These are phyloP conservation scores for Arachis hypogaea DNA, from an alignment of 306 rosid genomes.

Conservation along the genomic window DNA sequence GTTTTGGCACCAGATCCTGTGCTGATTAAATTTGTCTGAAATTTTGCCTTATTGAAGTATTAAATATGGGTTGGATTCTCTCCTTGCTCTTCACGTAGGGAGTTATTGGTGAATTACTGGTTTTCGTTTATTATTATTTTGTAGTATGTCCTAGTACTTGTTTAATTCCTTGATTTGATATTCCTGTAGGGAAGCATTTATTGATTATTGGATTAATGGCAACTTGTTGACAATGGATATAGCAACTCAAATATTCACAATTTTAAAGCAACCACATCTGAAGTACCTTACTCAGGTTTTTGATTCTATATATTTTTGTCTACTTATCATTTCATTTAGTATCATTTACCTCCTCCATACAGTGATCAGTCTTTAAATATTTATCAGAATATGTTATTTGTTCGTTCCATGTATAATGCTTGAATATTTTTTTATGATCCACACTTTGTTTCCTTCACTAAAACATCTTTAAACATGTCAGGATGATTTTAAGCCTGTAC, in stretches of 20 bases:
- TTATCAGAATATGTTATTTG: constrained; percentile 19
- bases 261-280: constrained; percentile 89
- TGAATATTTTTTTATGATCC: constrained; percentile 13
- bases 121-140: constrained; percentile 41
- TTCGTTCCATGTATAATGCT: constrained; percentile 17
- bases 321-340: constrained; percentile 24
- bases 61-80: constrained; percentile 25
- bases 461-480: constrained; percentile 42
- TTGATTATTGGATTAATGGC: constrained; percentile 84
- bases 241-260: constrained; percentile 73
- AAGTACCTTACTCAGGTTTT: constrained; percentile 82
- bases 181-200: constrained; percentile 73
- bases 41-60: constrained; percentile 2
- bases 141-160: constrained; percentile 4
- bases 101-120: constrained; percentile 23
- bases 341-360: constrained; percentile 17
- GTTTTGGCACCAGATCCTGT: constrained; percentile 7
- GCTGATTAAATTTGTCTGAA: constrained; percentile 34
- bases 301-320: constrained; percentile 29
- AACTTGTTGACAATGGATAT: constrained; percentile 86
- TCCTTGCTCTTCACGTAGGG: constrained; percentile 18
- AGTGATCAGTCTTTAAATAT: constrained; percentile 13
- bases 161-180: constrained; percentile 33
- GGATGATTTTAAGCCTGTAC: constrained; percentile 96
- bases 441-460: constrained; percentile 22